Percentiles rank a stretch among this genome's conserved stretches.
These are phyloP conservation scores for Conoideocrella luteorostrata DNA, from an alignment of 2,329 filamentous ascomycete genomes.

Conservation along the genomic window DNA sequence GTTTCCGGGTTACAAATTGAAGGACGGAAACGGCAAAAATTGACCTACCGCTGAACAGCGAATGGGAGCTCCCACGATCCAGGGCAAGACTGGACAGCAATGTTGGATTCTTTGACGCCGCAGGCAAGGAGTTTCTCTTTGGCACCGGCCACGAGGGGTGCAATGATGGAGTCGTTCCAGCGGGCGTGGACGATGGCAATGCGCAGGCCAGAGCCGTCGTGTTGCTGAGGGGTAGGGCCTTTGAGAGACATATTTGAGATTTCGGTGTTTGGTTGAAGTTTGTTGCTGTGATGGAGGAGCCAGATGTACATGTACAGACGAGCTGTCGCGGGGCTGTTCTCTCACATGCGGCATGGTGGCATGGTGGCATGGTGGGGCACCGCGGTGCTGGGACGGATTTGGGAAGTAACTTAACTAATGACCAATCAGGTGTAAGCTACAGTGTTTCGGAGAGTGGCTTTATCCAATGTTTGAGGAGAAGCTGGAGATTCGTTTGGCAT, in stretches of 20 bases:
- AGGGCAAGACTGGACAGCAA: conserved; percentile 82
- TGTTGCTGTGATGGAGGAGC: too few species aligned
- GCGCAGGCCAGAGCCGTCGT: conserved; percentile 68
- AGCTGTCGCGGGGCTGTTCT: neutral
- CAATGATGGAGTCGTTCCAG: conserved; percentile 89
- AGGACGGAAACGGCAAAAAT: too few species aligned
- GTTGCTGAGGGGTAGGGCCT: conserved; percentile 49
- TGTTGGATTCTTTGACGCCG: conserved; percentile 82
- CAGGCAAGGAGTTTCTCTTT: conserved; percentile 69
- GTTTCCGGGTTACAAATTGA: conserved; percentile 15
- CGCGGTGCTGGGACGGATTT: neutral
- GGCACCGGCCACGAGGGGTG: conserved; percentile 73
- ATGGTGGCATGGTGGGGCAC: conserved; percentile 3
- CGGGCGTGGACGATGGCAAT: conserved; percentile 93
- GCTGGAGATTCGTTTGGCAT: too few species aligned
- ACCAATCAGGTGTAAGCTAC: conserved; percentile 5
- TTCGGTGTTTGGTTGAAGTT: neutral
- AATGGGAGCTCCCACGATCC: conserved; percentile 93
- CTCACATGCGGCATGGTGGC: conserved; percentile 1
- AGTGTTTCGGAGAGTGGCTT: too few species aligned
- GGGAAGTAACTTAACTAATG: neutral
- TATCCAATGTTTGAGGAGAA: too few species aligned
- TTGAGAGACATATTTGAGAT: conserved; percentile 40
- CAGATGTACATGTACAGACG: too few species aligned
- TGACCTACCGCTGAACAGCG: conserved; percentile 74